Conservation (phyloP, 768 basidiomycete species). For the Russula dissimulans region DNA sequence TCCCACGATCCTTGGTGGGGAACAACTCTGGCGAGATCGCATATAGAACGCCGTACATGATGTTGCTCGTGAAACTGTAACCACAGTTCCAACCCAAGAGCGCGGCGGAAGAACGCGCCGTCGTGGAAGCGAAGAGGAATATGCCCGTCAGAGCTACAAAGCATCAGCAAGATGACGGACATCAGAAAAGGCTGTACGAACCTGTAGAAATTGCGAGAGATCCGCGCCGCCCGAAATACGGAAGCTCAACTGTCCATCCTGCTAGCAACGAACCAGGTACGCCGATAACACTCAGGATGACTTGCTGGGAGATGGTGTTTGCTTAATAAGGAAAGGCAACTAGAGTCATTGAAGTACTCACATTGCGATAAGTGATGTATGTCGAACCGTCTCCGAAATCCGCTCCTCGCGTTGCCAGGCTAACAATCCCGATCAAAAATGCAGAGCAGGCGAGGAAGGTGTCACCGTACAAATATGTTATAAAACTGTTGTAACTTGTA, state of each 20-base stretch:
- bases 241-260: constrained; percentile 45
- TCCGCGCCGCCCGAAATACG: constrained; percentile 42
- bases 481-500: constrained; percentile 40
- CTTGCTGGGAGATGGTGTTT: constrained; percentile 30
- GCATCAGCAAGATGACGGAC: neutral
- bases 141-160: constrained; percentile 42
- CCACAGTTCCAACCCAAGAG: constrained; percentile 52
- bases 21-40: constrained; percentile 42
- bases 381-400: constrained; percentile 60
- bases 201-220: constrained; percentile 44
- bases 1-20: constrained; percentile 45
- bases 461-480: constrained; percentile 41
- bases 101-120: constrained; percentile 41
- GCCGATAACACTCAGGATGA: constrained; percentile 48
- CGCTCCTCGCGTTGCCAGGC: constrained; percentile 56
- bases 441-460: neutral
- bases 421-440: constrained; percentile 22
- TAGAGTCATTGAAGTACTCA: constrained; percentile 22
- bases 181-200: neutral
- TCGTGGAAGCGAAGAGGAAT: constrained; percentile 50
- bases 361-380: constrained; percentile 69
- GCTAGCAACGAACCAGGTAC: constrained; percentile 50
- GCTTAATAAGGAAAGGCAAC: neutral
- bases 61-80: constrained; percentile 46
- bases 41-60: constrained; percentile 44